phyloP scores from a whole-genome alignment of 257 asterid genomes.

The Scutellaria minor region DNA sequence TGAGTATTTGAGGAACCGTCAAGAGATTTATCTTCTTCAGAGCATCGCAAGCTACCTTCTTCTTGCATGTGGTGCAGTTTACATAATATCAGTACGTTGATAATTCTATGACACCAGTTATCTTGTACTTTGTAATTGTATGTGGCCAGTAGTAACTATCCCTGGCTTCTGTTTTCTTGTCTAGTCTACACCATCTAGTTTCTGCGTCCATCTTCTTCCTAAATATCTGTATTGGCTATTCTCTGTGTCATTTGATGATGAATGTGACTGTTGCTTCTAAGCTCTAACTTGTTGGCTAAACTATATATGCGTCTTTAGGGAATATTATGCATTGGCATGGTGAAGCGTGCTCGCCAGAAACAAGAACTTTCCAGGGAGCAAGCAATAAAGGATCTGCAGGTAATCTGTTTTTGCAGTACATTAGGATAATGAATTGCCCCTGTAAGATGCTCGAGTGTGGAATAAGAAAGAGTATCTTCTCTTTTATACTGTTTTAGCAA shows the following conservation, averaged over 20 bases:
- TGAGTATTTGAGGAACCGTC: conserved; percentile 56
- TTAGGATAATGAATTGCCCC: conserved; percentile 5
- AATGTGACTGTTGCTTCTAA: too few relatives aligned
- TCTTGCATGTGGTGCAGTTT: conserved; percentile 79
- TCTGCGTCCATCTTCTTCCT: background rate
- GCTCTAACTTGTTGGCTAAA: background rate
- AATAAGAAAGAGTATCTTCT: background rate
- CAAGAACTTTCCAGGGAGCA: conserved; percentile 76
- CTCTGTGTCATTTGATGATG: too few relatives aligned
- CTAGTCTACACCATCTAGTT: background rate
- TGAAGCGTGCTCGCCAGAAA: conserved; percentile 86
- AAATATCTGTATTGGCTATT: background rate
- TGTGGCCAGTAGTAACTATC: conserved; percentile 1
- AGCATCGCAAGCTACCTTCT: conserved; percentile 86
- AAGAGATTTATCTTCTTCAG: conserved; percentile 77
- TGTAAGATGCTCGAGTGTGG: background rate
- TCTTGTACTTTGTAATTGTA: conserved; percentile 12
- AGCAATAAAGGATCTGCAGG: conserved; percentile 86
- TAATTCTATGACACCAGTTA: conserved; percentile 27
- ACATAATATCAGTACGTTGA: conserved; percentile 72
- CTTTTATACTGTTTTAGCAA: background rate
- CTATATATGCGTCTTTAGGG: conserved; percentile 55
- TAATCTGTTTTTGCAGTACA: conserved; percentile 34
- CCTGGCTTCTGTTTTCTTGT: background rate
- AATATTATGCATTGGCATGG: conserved; percentile 74